Evolutionary conservation across 176 grass and related monocot species (phyloP), one percentile per base, ranked within the genome.

Genomic region (Oryza coarctata): DNA sequence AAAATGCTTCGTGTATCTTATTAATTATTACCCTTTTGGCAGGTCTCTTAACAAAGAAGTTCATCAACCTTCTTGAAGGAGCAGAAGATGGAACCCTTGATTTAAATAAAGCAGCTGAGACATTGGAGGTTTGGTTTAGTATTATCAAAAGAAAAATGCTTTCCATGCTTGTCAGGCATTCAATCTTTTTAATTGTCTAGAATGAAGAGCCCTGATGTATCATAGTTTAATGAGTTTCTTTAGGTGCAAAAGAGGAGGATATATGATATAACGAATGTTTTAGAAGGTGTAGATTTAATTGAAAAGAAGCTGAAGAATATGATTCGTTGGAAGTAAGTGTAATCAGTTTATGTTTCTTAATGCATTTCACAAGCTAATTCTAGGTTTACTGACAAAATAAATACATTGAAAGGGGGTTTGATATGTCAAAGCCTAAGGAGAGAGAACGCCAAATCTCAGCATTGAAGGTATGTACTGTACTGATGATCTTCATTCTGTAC

Each of bases 231-330:
- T 84, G 60, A 40, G 82, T 83, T 76, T 85, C 31, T 86, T 22
- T 79, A 97, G 94, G 94, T 97, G 49, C 92, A 97, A 82, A 97
- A 97, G 78, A 89, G 94, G 83, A 94, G 94, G 86, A 94, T 97
- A 68, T 97, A 97, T 92, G 94, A 97, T 70, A 97, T 97, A 87
- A 97, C 94, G 52, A 97, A 97, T 97, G 94, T 97, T 89, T 73
- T 97, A 30, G 94, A 97, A 90, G 94, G 94, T 76, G 90, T 97
- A 80, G 88, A 93, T 71, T 86, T 97, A 79, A 97, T 97, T 70
- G 92, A 97, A 87, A 97, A 97, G 65, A 87, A 76, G 6, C 75
- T 87, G 76, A 97, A 94, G 90, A 97, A 92, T 82, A 97, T 78
- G 81, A 85, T 97, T 76, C 81, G 81, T 63, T 97, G 92, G 94